Percentiles rank a stretch among this genome's conserved stretches.
These are phyloP conservation scores for Phytophthora quininea DNA, from an alignment of 352 stramenopile genomes.

Conservation along the genomic window DNA sequence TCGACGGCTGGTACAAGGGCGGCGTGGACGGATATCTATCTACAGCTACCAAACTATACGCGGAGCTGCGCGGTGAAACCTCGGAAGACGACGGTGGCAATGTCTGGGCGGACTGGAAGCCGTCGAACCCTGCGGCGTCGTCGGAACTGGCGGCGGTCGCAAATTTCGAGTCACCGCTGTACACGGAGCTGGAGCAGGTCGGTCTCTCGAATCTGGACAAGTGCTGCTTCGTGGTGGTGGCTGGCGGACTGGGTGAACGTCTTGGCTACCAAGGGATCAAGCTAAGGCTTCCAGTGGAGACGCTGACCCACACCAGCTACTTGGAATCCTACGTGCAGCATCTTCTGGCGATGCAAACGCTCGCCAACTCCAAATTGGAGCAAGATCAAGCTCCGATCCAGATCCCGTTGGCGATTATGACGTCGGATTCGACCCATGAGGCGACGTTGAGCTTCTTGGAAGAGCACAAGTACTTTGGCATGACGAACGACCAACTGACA, in stretches of 20 bases:
- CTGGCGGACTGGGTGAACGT: constrained; percentile 96
- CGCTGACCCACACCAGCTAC: constrained; percentile 90
- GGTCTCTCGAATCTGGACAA: constrained; percentile 71
- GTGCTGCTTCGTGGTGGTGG: constrained; percentile 96
- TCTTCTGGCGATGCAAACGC: constrained; percentile 91
- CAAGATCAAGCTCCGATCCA: constrained; percentile 23
- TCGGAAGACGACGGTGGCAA: constrained; percentile 5
- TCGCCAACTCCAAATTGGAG: constrained; percentile 19
- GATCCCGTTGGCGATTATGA: constrained; percentile 98
- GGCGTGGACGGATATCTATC: constrained; percentile 61
- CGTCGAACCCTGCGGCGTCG: constrained; percentile 46
- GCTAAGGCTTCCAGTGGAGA: constrained; percentile 95
- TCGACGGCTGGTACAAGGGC: constrained; percentile 70
- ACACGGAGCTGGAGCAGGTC: constrained; percentile 51
- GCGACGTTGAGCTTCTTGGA: constrained; percentile 90
- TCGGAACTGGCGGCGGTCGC: constrained; percentile 33
- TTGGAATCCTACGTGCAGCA: constrained; percentile 94
- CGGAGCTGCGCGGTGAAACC: constrained; percentile 29
- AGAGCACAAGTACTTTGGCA: constrained; percentile 94
- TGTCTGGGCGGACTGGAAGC: constrained; percentile 50
- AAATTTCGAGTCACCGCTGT: constrained; percentile 44
- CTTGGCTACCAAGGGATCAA: constrained; percentile 98
- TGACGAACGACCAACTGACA: constrained; percentile 90
- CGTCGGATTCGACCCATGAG: constrained; percentile 94
- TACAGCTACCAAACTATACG: constrained; percentile 55